Base-by-base conservation (phyloP, 768 basidiomycete genomes). In the Psilocybe tampanensis region DNA sequence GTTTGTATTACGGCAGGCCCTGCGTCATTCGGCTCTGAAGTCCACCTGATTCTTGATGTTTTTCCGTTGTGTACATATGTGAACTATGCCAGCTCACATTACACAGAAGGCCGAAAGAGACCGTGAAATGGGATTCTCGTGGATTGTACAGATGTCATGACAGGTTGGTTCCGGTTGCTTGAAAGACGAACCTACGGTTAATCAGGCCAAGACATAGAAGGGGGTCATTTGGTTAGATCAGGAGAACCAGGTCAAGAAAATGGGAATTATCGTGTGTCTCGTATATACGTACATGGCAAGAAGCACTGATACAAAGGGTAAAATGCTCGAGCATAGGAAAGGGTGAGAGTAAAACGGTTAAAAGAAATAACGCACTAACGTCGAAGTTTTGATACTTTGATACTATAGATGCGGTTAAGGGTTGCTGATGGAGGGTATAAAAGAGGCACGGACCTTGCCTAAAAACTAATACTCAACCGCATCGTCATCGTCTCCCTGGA, bases 401-500 rank as follows among this genome's bases (percentile, higher is more conserved):
- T 60, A 64, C 60, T 58, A 36, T 17, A 41, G 12, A 9, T 8
- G 15, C 53, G 17, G 29, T 22, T 13, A 50, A n/a, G 22, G 13
- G 22, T 50, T 13, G 22, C 19, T 18, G 17, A 34, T 8, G 42
- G 18, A 26, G 29, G 24, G 22, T 17, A 1, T 22, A 44, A 9
- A 49, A 22, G 42, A 32, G n/a, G 24, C 17, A 63, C 66, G 32
- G 8, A 69, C 68, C 64, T 64, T 59, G 63, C 57, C 59, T 63
- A 61, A 53, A 58, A 65, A 67, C 72, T 79, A 90, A 74, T 91
- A 92, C 74, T 92, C 90, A 44, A 92, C 88, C 11, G 88, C 90
- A 67, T 91, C 90, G 60, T 91, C 90, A 60, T 89, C 90, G 56
- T 90, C 88, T 47, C 83, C 86, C 61, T 81, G 84, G 73, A 82